Conservation (phyloP, 202 grass and related monocot species). For the Bolboschoenoplectus hybrid region DNA sequence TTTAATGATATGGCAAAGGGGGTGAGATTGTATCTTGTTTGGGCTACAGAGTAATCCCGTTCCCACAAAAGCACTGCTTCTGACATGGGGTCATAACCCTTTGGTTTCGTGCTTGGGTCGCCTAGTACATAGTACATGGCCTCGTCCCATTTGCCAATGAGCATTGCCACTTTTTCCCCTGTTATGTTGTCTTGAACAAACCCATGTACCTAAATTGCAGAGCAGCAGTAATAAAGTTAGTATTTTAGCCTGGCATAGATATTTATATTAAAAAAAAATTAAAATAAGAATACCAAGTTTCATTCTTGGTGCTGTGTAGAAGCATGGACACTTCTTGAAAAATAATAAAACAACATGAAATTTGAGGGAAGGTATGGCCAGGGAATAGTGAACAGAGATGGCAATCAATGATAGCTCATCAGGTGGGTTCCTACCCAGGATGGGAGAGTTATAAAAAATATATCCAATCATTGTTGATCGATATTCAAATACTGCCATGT, state of each 20-base stretch:
- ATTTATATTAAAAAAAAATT: slow-evolving; percentile 6
- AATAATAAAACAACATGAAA: slow-evolving; percentile 8
- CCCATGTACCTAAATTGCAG: slow-evolving; percentile 67
- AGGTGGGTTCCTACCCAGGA: background rate
- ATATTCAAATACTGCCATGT: slow-evolving; percentile 4
- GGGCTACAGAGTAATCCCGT: slow-evolving; percentile 65
- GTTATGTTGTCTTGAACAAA: slow-evolving; percentile 97
- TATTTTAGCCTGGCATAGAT: background rate
- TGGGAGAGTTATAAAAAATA: background rate
- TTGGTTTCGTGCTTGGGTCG: slow-evolving; percentile 82
- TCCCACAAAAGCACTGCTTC: slow-evolving; percentile 92
- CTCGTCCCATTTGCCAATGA: slow-evolving; percentile 99
- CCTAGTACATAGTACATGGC: slow-evolving; percentile 94
- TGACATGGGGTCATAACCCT: slow-evolving; percentile 91
- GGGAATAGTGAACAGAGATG: slow-evolving; percentile 1
- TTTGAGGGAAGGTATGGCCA: background rate
- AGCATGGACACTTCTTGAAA: background rate
- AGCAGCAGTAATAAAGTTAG: slow-evolving; percentile 31
- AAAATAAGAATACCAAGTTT: background rate
- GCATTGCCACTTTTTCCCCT: slow-evolving; percentile 82
- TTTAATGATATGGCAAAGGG: slow-evolving; percentile 94
- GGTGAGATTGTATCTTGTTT: slow-evolving; percentile 91
- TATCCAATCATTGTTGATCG: background rate
- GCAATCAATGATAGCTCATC: slow-evolving; percentile 1
- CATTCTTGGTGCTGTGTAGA: background rate